Evolutionary conservation across 148 eudicot species (phyloP), one percentile per base, ranked within the genome.

Genomic region (Bassia scoparia): DNA sequence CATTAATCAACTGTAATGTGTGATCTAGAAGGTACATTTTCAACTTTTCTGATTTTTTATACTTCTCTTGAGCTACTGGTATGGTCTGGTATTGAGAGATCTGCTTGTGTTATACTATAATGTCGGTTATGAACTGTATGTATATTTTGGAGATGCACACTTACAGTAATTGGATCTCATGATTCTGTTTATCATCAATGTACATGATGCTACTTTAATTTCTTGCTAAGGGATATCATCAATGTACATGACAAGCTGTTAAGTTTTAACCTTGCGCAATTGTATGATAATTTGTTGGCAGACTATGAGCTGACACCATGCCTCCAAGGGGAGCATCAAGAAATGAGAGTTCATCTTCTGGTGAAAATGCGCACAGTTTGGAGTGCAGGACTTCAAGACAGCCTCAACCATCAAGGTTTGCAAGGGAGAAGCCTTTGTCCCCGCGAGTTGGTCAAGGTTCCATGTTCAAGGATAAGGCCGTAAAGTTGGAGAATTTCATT

Each of bases 341-440:
- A 74, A 56, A 55, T 34, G 75, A 66, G 38, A 50, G 63, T 62
- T 23, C 65, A 35, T 59, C 78, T 64, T 61, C 76, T 71, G 68
- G 56, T 33, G 77, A 87, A 46, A 79, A 33, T 76, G 77, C 56
- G 48, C 77, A 68, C 34, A 75, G 69, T 24, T 61, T 70, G 55
- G 86, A 85, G 69, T 73, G 35, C 69, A 83, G 79, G 70, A 77
- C 63, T 56, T 74, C 86, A 60, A 83, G 70, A 46, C 79, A 73
- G 62, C 71, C 68, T 68, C 83, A 77, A 68, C 56, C 71, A 48
- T 86, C 86, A 41, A 77, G 76, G 71, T 66, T 79, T 67, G 84
- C 75, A 24, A 81, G 68, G 73, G 90, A 83, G 68, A 85, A 71
- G 64, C 61, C 72, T 67, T 75, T 43, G 67, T 74, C 83, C 18